Percentiles rank a stretch among this genome's conserved stretches.
Evolutionary conservation across 2,329 filamentous ascomycete genomes (phyloP).

Genomic region (Camptophora hylomeconis): DNA sequence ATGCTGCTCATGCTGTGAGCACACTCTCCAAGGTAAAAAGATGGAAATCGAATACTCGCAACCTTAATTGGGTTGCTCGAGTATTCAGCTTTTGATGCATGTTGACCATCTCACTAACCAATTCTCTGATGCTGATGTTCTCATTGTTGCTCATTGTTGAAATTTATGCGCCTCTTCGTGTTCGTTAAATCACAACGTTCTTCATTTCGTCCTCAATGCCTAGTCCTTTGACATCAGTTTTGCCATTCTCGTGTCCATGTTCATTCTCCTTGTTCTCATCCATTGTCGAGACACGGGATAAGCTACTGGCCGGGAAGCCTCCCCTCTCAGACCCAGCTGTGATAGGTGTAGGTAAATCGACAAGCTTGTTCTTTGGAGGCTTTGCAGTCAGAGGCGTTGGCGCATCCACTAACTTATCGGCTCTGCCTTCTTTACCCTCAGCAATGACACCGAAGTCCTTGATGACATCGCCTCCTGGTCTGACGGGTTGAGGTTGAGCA

Average conservation of each 20-base stretch:
- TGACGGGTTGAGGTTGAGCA: conserved; percentile 23
- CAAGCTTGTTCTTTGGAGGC: conserved; percentile 13
- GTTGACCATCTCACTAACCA: too few species aligned
- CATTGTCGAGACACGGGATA: conserved; percentile 12
- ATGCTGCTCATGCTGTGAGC: too few species aligned
- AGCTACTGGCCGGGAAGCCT: conserved; percentile 13
- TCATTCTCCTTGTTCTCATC: conserved; percentile 21
- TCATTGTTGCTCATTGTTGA: too few species aligned
- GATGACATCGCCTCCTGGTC: conserved; percentile 22
- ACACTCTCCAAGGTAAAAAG: too few species aligned
- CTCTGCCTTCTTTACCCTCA: conserved; percentile 18
- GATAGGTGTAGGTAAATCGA: conserved; percentile 15
- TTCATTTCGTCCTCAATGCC: conserved; percentile 31
- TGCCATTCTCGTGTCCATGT: conserved; percentile 19
- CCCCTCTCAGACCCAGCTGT: conserved; percentile 9
- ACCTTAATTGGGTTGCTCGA: too few species aligned
- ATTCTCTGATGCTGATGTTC: too few species aligned
- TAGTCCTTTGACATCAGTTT: conserved; percentile 22
- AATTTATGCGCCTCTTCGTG: too few species aligned
- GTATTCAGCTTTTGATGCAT: too few species aligned
- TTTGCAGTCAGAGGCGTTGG: conserved; percentile 24
- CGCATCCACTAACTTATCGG: conserved; percentile 27
- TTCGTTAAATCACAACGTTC: conserved; percentile 33
- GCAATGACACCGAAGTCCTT: conserved; percentile 21
- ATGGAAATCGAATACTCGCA: too few species aligned